Conservation (phyloP, 768 basidiomycete species). For the Boletus subparvulus region DNA sequence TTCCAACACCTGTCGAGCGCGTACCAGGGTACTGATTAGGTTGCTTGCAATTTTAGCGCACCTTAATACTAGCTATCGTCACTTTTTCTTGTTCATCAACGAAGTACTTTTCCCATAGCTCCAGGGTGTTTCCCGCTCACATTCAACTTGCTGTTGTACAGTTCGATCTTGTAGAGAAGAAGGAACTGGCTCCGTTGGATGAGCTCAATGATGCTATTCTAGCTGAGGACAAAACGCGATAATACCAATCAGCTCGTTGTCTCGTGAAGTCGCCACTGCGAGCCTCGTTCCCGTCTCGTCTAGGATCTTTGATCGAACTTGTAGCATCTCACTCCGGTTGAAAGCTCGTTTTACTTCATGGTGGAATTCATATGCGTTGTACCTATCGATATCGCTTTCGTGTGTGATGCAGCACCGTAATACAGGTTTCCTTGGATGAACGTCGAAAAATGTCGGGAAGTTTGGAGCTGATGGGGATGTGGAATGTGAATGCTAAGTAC, state of each 20-base stretch:
- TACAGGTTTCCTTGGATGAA: conserved; percentile 10
- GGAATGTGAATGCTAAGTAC: background rate
- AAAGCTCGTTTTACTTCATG: background rate
- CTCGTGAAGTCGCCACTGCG: background rate
- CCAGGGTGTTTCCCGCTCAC: conserved; percentile 9
- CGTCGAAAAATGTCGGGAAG: background rate
- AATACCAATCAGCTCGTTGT: background rate
- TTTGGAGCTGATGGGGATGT: background rate
- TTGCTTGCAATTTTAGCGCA: conserved; percentile 59
- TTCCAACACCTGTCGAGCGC: background rate
- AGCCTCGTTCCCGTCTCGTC: background rate
- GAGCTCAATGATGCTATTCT: conserved; percentile 93
- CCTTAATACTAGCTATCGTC: conserved; percentile 96
- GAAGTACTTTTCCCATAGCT: conserved; percentile 58
- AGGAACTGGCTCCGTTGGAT: conserved; percentile 91
- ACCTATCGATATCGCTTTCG: conserved; percentile 9
- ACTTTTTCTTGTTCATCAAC: conserved; percentile 95
- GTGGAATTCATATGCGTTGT: conserved; percentile 5
- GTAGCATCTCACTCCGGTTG: background rate
- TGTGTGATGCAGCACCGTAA: conserved; percentile 11
- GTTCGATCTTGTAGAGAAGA: conserved; percentile 96
- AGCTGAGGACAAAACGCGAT: conserved; percentile 49
- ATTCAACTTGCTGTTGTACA: conserved; percentile 27
- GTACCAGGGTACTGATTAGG: background rate
- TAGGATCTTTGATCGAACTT: background rate